Evolutionary conservation across 805 yeast genomes (phyloP).

Genomic region (Saccharomycopsis microspora): DNA sequence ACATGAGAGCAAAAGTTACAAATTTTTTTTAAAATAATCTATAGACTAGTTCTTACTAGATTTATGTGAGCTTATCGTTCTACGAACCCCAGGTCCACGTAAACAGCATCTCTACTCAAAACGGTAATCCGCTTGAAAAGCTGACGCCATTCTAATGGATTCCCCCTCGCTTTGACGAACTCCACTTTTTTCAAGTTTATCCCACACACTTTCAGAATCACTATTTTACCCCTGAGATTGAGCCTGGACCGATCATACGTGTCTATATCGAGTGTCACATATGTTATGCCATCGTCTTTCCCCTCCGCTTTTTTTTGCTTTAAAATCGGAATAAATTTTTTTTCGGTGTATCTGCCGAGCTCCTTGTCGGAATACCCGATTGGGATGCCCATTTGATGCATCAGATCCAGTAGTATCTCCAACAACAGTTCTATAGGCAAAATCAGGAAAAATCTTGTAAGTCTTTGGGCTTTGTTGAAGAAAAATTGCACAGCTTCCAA

Average conservation of each 20-base stretch:
- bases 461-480: slow-evolving; percentile 28
- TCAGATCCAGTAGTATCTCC: slow-evolving; percentile 29
- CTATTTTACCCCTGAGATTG: slow-evolving; percentile 35
- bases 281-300: slow-evolving; percentile 21
- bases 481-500: slow-evolving; percentile 15
- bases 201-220: slow-evolving; percentile 29
- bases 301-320: background rate
- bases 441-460: slow-evolving; percentile 42
- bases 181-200: slow-evolving; percentile 35
- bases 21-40: too few species aligned
- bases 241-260: slow-evolving; percentile 35
- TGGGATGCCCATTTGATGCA: slow-evolving; percentile 31
- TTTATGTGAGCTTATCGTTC: background rate
- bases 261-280: slow-evolving; percentile 27
- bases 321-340: background rate
- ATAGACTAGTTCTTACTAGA: background rate
- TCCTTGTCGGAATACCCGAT: slow-evolving; percentile 17
- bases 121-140: slow-evolving; percentile 47
- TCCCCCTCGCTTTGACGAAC: slow-evolving; percentile 47
- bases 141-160: slow-evolving; percentile 66
- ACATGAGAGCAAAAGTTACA: too few species aligned
- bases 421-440: slow-evolving; percentile 32
- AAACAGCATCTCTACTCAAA: slow-evolving; percentile 46
- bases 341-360: slow-evolving; percentile 15
- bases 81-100: slow-evolving; percentile 23